These are phyloP conservation scores for Lactarius sanguifluus DNA, from an alignment of 768 basidiomycete genomes.

Conservation along the genomic window DNA sequence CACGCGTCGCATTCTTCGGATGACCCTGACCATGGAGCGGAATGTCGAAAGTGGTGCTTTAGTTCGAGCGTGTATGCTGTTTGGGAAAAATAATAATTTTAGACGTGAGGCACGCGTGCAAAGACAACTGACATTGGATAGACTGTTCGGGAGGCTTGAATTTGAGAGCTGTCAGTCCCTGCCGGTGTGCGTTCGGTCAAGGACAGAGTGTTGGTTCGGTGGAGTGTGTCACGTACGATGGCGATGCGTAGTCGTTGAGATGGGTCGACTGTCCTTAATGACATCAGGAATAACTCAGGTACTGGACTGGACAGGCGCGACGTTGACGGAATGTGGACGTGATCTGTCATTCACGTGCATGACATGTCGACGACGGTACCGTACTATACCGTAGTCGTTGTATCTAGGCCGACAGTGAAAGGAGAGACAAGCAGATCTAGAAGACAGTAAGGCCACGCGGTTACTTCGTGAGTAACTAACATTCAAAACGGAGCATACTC, in stretches of 20 bases:
- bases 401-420: neutral
- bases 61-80: slow-evolving; percentile 20
- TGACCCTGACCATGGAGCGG: neutral
- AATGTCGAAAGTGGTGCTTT: slow-evolving; percentile 8
- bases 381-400: neutral
- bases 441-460: neutral
- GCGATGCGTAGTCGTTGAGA: slow-evolving; percentile 19
- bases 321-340: neutral
- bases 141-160: slow-evolving; percentile 20
- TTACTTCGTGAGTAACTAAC: neutral
- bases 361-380: neutral
- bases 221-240: slow-evolving; percentile 5
- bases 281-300: neutral
- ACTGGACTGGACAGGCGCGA: neutral
- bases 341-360: neutral
- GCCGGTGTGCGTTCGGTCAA: neutral
- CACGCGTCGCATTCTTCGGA: slow-evolving; percentile 17
- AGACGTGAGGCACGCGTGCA: neutral
- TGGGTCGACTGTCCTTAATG: neutral
- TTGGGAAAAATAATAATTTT: neutral
- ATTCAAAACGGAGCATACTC: neutral
- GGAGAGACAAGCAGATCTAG: neutral
- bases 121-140: slow-evolving; percentile 4
- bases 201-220: neutral
- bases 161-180: slow-evolving; percentile 20